Percentiles rank a stretch among this genome's conserved stretches.
Evolutionary conservation across 2,329 filamentous ascomycete species (phyloP).

Genomic region (Sporothrix mexicana): DNA sequence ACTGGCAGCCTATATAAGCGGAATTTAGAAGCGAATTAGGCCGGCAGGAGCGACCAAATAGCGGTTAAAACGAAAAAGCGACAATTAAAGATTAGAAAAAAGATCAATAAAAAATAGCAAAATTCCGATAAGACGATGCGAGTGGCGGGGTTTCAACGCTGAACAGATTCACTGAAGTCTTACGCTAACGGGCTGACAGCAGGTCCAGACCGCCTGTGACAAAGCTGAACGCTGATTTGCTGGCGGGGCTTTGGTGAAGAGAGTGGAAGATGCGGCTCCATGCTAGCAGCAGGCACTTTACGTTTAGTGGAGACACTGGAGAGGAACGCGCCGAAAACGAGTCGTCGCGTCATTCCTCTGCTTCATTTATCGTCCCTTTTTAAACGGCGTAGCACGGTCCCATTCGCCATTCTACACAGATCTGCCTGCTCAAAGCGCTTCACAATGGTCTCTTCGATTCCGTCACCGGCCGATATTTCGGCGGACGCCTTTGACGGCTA

Average conservation of each 20-base stretch:
- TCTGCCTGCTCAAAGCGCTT: too few relatives aligned
- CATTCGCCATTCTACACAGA: too few relatives aligned
- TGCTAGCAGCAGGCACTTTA: conserved; percentile 2
- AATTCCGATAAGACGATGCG: not conserved
- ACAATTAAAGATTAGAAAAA: conserved; percentile 15
- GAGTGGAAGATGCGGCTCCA: not conserved
- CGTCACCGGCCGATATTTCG: conserved; percentile 30
- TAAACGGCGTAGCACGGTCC: not conserved
- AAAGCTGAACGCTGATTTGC: conserved; percentile 20
- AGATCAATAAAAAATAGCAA: not conserved
- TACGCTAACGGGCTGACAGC: conserved; percentile 1
- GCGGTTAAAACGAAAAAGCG: conserved; percentile 6
- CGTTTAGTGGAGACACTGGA: not conserved
- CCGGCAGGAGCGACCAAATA: not conserved
- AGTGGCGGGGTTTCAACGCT: conserved; percentile 6
- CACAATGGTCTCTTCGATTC: conserved; percentile 2
- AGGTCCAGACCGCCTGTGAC: conserved; percentile 12
- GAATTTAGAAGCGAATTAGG: not conserved
- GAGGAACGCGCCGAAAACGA: not conserved
- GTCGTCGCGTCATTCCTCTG: not conserved
- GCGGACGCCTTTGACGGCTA: conserved; percentile 21
- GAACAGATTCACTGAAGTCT: not conserved
- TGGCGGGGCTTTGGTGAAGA: not conserved
- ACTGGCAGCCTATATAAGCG: not conserved
- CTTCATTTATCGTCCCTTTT: not conserved